Conservation (phyloP, 2,329 filamentous ascomycete genomes). For the Myotisia sp. region DNA sequence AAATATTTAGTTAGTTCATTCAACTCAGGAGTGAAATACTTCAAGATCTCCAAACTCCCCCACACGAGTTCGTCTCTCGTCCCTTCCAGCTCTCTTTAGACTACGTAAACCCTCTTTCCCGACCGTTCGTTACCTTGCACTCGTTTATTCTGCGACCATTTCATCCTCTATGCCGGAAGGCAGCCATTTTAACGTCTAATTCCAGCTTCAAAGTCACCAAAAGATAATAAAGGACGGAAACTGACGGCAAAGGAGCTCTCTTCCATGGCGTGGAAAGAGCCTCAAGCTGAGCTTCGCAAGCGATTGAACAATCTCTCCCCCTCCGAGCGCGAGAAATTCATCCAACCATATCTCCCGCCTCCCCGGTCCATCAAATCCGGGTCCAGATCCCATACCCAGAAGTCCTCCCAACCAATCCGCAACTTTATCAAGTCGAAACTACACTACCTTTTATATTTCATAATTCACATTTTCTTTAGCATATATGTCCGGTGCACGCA, state of each 20-base stretch:
- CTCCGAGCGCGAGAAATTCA: constrained; percentile 37
- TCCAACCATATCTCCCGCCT: constrained; percentile 41
- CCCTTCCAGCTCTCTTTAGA: too few relatives aligned
- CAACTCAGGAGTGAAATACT: too few relatives aligned
- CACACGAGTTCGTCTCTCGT: too few relatives aligned
- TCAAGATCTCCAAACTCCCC: too few relatives aligned
- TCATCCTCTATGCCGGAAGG: too few relatives aligned
- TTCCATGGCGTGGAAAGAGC: not conserved
- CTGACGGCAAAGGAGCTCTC: not conserved
- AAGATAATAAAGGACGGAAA: not conserved
- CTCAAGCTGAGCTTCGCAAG: constrained; percentile 16
- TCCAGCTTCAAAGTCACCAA: too few relatives aligned
- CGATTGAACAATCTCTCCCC: constrained; percentile 29
- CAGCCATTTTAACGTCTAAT: too few relatives aligned
- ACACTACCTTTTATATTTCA: constrained; percentile 31
- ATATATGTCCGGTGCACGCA: constrained; percentile 73
- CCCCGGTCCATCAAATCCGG: constrained; percentile 17
- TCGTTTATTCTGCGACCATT: too few relatives aligned
- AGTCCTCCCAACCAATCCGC: constrained; percentile 26
- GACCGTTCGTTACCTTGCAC: too few relatives aligned
- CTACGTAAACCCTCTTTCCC: too few relatives aligned
- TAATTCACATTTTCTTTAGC: constrained; percentile 63
- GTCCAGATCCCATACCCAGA: constrained; percentile 13
- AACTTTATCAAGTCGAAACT: constrained; percentile 32
- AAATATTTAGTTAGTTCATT: too few relatives aligned